Evolutionary conservation across 2,329 filamentous ascomycete species (phyloP), one percentile per base, ranked within the genome.

Genomic region (Neofusicoccum ribis): DNA sequence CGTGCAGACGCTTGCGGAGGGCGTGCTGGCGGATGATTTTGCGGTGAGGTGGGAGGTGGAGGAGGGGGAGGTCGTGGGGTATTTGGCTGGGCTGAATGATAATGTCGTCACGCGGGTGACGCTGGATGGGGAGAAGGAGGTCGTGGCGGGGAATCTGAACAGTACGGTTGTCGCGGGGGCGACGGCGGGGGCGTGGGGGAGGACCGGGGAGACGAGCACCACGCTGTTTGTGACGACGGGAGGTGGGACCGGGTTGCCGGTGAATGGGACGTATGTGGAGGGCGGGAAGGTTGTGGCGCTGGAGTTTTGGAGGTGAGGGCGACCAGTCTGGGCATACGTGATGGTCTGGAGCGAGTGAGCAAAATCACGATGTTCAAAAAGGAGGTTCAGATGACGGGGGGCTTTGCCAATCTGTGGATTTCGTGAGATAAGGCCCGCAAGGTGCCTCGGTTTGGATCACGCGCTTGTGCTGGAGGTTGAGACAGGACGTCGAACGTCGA

Each of bases 161-260:
- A 47, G 43, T 2, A 27, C n/a, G 12, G 51, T 15, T 2, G 66
- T 73, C 1, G 63, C 54, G 23, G 71, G 72, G 1, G 56, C 66
- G 2, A 71, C 70, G 41, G 49, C 63, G 23, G 69, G 51, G 5
- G 51, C 65, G 8, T 66, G 70, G 39, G 72, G 70, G 14, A 65
- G 68, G 27, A 68, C 66, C 3, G 34, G 31, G n/a, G 67, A 41
- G 70, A 70, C 51, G 47, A 54, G 39, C 44, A 51, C 12, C 61
- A 31, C 66, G 3, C 41, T 72, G 60, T 75, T 72, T 67, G 56
- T 74, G 39, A 67, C 67, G 44, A 72, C 72, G 14, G 69, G 62
- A 41, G 72, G 73, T 14, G 70, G 68, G 1, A 61, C 70, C 5
- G 52, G 50, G 20, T 34, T n/a, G 14, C 68, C 68, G 9, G 58